These are phyloP conservation scores for Saccharum officinarum DNA, from an alignment of 176 grass and related monocot genomes.

Conservation along the genomic window DNA sequence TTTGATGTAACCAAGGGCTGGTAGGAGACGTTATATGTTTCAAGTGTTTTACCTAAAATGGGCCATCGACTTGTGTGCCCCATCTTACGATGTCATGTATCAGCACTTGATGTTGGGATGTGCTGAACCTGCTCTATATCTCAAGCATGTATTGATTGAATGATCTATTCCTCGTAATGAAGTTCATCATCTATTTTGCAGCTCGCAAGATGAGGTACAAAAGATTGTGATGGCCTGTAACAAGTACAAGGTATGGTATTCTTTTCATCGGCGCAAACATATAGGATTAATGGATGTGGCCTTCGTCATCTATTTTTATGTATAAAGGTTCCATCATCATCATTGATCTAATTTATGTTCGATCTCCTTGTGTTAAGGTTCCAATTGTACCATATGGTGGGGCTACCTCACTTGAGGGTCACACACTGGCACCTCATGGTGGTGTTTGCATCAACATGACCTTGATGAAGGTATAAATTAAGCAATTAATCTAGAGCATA, in stretches of 20 bases:
- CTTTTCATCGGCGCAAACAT: no score
- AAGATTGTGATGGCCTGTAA: no score
- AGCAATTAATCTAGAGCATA: neutral
- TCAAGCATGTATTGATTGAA: neutral
- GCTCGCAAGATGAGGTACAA: no score
- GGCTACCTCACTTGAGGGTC: conserved; percentile 93
- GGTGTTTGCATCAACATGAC: conserved; percentile 93
- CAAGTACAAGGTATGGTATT: no score
- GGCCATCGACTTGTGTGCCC: neutral
- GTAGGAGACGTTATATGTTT: no score
- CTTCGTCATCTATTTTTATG: neutral
- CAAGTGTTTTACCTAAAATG: neutral
- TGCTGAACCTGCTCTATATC: neutral
- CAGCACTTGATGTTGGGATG: neutral
- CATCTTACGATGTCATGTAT: neutral
- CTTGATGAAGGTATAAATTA: conserved; percentile 72
- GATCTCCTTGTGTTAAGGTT: conserved; percentile 45
- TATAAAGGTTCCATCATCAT: neutral
- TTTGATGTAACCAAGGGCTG: no score
- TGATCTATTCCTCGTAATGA: no score
- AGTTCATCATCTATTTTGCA: no score
- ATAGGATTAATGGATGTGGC: no score
- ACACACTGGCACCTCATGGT: conserved; percentile 90
- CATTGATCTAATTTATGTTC: neutral
- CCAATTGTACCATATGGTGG: conserved; percentile 97